Evolutionary conservation across 2,329 filamentous ascomycete species (phyloP).

Genomic region (Aspergillus aculeatinus): DNA sequence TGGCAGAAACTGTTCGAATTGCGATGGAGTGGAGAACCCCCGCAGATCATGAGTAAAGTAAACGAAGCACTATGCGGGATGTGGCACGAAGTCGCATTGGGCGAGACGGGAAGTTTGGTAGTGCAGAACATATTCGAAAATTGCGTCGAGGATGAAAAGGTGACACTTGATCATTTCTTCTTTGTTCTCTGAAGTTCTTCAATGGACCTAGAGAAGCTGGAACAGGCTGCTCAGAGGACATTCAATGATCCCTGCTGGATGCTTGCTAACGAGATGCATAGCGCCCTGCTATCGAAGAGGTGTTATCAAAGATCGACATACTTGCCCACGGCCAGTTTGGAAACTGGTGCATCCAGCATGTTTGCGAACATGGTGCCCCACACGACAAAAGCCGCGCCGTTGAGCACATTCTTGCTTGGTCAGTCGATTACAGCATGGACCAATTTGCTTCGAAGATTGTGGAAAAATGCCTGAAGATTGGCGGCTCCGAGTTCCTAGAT

Average conservation of each 20-base stretch:
- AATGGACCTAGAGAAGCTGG: background rate
- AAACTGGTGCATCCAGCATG: conserved; percentile 99
- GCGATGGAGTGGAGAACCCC: conserved; percentile 89
- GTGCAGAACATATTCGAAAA: conserved; percentile 99
- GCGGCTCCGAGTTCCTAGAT: conserved; percentile 82
- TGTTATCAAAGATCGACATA: conserved; percentile 90
- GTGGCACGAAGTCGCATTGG: conserved; percentile 98
- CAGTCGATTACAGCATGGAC: conserved; percentile 96
- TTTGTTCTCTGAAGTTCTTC: background rate
- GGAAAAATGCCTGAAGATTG: conserved; percentile 98
- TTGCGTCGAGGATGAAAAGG: conserved; percentile 97
- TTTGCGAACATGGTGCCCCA: conserved; percentile 92
- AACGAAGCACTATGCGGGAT: conserved; percentile 92
- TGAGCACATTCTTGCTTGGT: conserved; percentile 91
- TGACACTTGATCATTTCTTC: conserved; percentile 42
- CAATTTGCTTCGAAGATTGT: conserved; percentile 99
- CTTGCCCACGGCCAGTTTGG: conserved; percentile 97
- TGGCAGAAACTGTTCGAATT: conserved; percentile 99
- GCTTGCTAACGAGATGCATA: conserved; percentile 41
- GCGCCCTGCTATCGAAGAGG: conserved; percentile 96
- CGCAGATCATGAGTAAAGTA: conserved; percentile 97
- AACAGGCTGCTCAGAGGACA: background rate
- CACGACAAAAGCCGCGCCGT: conserved; percentile 89
- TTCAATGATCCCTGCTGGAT: background rate
- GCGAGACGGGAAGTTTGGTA: conserved; percentile 94